These are phyloP conservation scores for Cucurbita moschata DNA, from an alignment of 306 rosid species.

Conservation along the genomic window DNA sequence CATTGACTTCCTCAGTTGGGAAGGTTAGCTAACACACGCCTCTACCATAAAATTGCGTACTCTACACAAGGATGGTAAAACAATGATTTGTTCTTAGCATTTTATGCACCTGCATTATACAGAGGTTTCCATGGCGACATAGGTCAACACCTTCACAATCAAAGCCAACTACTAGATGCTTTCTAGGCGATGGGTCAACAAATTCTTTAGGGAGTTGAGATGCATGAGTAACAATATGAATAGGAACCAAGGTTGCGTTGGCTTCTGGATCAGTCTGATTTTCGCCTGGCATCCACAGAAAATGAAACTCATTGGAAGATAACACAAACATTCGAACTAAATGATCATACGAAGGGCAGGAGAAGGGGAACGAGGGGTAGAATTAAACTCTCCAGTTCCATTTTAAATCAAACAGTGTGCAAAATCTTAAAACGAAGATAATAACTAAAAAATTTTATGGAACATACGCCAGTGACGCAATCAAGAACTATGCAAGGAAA, in stretches of 20 bases:
- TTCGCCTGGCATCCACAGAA: slow-evolving; percentile 24
- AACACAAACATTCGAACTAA: neutral
- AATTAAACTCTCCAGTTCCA: neutral
- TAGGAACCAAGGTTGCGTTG: slow-evolving; percentile 29
- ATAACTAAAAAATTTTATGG: neutral
- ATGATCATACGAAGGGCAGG: neutral
- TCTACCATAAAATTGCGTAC: neutral
- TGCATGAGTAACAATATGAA: slow-evolving; percentile 51
- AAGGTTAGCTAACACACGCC: neutral
- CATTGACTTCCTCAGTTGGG: neutral
- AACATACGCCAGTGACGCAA: neutral
- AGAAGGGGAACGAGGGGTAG: neutral
- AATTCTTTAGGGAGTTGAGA: slow-evolving; percentile 77
- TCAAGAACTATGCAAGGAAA: neutral
- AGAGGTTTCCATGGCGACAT: slow-evolving; percentile 68
- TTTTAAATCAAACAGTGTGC: neutral
- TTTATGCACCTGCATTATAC: slow-evolving; percentile 66
- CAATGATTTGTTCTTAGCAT: neutral
- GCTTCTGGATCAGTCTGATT: slow-evolving; percentile 26
- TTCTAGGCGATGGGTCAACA: slow-evolving; percentile 52
- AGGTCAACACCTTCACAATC: slow-evolving; percentile 91
- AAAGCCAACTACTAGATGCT: slow-evolving; percentile 49
- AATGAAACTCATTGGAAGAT: neutral
- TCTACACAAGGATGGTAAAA: neutral
- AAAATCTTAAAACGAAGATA: neutral